Evolutionary conservation across 2,329 filamentous ascomycete genomes (phyloP).

Genomic region (Ophiognomonia clavigignenti-juglandacearum): DNA sequence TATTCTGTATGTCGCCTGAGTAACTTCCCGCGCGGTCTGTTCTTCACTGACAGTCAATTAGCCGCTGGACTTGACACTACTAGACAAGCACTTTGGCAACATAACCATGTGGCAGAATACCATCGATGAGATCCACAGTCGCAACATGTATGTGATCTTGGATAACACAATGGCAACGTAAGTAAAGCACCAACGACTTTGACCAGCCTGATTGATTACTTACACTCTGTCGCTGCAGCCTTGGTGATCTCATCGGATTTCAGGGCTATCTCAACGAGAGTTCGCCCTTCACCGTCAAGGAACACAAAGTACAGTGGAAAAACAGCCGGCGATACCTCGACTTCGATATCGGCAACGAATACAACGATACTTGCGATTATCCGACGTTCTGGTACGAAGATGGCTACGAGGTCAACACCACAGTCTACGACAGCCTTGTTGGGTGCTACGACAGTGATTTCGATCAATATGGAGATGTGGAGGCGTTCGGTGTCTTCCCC

Average conservation of each 20-base stretch:
- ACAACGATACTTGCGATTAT: slow-evolving; percentile 49
- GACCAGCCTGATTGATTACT: slow-evolving; percentile 1
- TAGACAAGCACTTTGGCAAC: slow-evolving; percentile 58
- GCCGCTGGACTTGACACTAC: slow-evolving; percentile 55
- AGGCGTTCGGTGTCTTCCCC: slow-evolving; percentile 58
- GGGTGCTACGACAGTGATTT: slow-evolving; percentile 59
- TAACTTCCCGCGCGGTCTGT: not conserved
- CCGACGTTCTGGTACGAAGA: slow-evolving; percentile 57
- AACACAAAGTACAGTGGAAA: slow-evolving; percentile 55
- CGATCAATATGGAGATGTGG: slow-evolving; percentile 56
- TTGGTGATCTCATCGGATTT: slow-evolving; percentile 59
- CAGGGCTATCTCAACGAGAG: slow-evolving; percentile 53
- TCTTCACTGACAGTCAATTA: slow-evolving; percentile 14
- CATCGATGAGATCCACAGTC: slow-evolving; percentile 55
- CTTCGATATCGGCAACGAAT: slow-evolving; percentile 48
- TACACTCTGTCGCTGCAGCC: slow-evolving; percentile 19
- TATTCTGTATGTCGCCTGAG: slow-evolving; percentile 36
- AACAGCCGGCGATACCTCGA: slow-evolving; percentile 48
- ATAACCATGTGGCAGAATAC: slow-evolving; percentile 53
- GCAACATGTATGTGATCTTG: slow-evolving; percentile 61
- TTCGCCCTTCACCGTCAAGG: slow-evolving; percentile 48
- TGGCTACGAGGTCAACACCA: slow-evolving; percentile 42
- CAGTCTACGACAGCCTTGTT: slow-evolving; percentile 38
- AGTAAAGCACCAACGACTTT: slow-evolving; percentile 1
- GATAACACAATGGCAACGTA: slow-evolving; percentile 60